A percentile compares a stretch with the other conserved stretches of the same genome.
phyloP scores from a whole-genome alignment of 108 stramenopile species.

The Ochromonas danica region DNA sequence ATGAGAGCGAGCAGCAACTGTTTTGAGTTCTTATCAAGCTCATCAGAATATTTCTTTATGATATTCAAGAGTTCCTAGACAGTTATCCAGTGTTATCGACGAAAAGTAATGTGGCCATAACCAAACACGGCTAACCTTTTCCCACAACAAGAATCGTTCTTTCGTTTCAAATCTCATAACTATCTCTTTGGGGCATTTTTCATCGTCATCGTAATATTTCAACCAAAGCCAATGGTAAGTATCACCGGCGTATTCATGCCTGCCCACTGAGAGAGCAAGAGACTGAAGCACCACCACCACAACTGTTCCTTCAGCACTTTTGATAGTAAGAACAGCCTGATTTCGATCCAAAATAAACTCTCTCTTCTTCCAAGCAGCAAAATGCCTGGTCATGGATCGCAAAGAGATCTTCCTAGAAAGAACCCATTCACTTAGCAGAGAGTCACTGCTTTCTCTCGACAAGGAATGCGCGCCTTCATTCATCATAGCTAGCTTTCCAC shows the following conservation, averaged over 20 bases:
- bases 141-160: conserved; percentile 19
- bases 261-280: neutral
- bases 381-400: conserved; percentile 1
- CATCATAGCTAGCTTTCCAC: too few relatives aligned
- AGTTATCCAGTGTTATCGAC: neutral
- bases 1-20: neutral
- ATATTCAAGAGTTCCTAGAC: neutral
- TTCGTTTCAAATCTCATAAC: neutral
- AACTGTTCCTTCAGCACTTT: neutral
- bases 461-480: too few relatives aligned
- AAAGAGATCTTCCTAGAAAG: neutral
- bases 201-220: conserved; percentile 1
- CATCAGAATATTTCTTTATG: neutral
- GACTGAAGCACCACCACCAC: neutral
- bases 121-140: neutral
- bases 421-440: neutral
- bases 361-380: neutral
- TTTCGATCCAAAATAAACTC: conserved; percentile 7
- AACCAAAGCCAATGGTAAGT: neutral
- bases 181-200: neutral
- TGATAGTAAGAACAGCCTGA: neutral
- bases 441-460: too few relatives aligned
- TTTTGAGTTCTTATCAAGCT: neutral
- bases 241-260: neutral
- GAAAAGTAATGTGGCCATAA: neutral